Evolutionary conservation across 2,329 filamentous ascomycete genomes (phyloP).

Genomic region (Sarocladium kiliense): DNA sequence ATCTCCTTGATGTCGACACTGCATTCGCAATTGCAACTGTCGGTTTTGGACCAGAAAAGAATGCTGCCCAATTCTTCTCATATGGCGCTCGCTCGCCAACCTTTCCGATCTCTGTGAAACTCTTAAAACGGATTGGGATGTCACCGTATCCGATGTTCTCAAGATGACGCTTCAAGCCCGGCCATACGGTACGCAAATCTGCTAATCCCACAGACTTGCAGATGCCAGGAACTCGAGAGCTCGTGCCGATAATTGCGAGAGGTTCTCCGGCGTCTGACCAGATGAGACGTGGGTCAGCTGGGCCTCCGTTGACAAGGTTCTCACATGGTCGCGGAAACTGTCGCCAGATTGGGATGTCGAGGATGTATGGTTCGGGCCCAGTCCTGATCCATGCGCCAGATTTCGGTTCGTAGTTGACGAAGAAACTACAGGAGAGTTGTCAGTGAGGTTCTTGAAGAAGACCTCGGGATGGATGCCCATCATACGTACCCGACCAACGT

Average conservation of each 20-base stretch:
- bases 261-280: conserved; percentile 14
- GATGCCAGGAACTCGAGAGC: conserved; percentile 9
- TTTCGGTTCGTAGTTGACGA: conserved; percentile 11
- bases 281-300: conserved; percentile 11
- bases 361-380: conserved; percentile 13
- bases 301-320: conserved; percentile 11
- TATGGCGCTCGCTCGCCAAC: not conserved
- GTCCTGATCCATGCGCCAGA: conserved; percentile 9
- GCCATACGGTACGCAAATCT: conserved; percentile 13
- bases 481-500: conserved; percentile 12
- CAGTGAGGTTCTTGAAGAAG: not conserved
- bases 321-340: conserved; percentile 12
- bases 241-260: conserved; percentile 12
- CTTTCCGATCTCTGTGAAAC: conserved; percentile 11
- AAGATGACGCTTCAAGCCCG: conserved; percentile 10
- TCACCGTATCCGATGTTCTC: conserved; percentile 12
- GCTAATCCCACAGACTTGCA: conserved; percentile 12
- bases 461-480: not conserved
- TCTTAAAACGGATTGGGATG: conserved; percentile 11
- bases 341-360: conserved; percentile 12
- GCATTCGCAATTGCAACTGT: not conserved
- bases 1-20: not conserved
- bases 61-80: conserved; percentile 14
- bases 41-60: conserved; percentile 12
- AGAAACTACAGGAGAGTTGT: not conserved